Evolutionary conservation across 1,284 basidiomycete genomes (phyloP).

Genomic region (Ustilago xerochloae): DNA sequence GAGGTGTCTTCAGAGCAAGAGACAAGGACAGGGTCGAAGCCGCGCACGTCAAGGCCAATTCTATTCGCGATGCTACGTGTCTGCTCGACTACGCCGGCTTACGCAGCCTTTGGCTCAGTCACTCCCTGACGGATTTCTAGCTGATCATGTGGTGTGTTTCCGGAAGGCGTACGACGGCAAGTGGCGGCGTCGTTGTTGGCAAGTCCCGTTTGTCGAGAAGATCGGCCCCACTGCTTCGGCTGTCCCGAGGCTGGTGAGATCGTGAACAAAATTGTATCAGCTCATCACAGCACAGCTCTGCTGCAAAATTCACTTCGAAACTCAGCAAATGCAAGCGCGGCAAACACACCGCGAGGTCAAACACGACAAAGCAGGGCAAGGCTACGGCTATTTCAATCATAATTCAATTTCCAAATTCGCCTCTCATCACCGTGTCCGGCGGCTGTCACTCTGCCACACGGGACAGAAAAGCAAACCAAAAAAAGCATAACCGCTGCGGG

Average conservation of each 20-base stretch:
- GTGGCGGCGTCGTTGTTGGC: background rate
- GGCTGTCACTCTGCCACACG: background rate
- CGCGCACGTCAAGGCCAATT: too few relatives aligned
- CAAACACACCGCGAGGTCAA: background rate
- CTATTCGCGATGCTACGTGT: too few relatives aligned
- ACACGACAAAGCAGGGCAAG: too few relatives aligned
- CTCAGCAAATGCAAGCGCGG: background rate
- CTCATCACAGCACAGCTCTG: background rate
- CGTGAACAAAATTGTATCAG: background rate
- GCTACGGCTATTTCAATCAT: background rate
- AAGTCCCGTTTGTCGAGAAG: background rate
- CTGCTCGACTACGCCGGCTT: too few relatives aligned
- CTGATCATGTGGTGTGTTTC: background rate
- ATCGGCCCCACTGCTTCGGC: background rate
- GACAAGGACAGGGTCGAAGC: too few relatives aligned
- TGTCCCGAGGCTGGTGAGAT: background rate
- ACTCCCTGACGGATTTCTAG: background rate
- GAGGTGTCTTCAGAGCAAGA: too few relatives aligned
- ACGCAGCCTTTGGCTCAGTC: background rate
- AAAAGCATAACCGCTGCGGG: slow-evolving; percentile 8
- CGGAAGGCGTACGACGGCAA: background rate
- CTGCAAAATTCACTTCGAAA: background rate
- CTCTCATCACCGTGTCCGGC: background rate
- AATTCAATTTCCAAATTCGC: background rate
- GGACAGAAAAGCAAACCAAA: background rate